Base-by-base conservation (phyloP, 2,329 filamentous ascomycete species). In the Talaromyces rugulosus region DNA sequence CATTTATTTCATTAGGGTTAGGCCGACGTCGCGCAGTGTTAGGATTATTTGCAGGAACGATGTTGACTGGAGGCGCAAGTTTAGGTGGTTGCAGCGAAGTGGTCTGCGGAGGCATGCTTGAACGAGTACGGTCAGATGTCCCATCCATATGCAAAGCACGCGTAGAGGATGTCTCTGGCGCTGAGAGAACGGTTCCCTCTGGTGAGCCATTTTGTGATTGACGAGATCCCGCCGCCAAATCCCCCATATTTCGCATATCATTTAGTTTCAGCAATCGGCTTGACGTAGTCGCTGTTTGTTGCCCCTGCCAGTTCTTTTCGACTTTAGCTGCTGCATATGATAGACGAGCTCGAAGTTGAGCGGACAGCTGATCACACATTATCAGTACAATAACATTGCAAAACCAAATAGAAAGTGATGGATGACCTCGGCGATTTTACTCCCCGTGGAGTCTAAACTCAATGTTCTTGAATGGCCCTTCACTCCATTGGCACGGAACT, bases 301-400 rank as follows among this genome's bases (percentile, higher is more conserved):
- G 71, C 56, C 88, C 84, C 76, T 96, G 90, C 89, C 92, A 95
- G 62, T 91, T 92, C 71, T 96, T 88, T 72, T 92, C 91, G 47
- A 97, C 90, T 76, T 96, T 97, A 72, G 96, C 85, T 85, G 96
- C 95, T 66, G 94, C 94, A 75, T 97, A 97, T 6, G 92, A 91
- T 31, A 98, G 83, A 69, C 92, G 89, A 57, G 92, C 88, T 72
- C 89, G 89, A 58, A 98, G 83, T 71, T 94, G 90, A 60, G 88
- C 85, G 47, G 91, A 92, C 59, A 91, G 79, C 89, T 92, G 73
- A 53, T 69, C 56, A 63, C 50, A 65, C 27, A 44, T 51, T 58
- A 72, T 68, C 61, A 68, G 47, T 54, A 59, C 52, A 50, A 44
- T 34, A 28, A 16, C 31, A 11, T 52, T 50, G 53, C 16, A 58